Percentiles rank a stretch among this genome's conserved stretches.
These are phyloP conservation scores for Macroventuria anomochaeta DNA, from an alignment of 2,329 filamentous ascomycete species.

Conservation along the genomic window DNA sequence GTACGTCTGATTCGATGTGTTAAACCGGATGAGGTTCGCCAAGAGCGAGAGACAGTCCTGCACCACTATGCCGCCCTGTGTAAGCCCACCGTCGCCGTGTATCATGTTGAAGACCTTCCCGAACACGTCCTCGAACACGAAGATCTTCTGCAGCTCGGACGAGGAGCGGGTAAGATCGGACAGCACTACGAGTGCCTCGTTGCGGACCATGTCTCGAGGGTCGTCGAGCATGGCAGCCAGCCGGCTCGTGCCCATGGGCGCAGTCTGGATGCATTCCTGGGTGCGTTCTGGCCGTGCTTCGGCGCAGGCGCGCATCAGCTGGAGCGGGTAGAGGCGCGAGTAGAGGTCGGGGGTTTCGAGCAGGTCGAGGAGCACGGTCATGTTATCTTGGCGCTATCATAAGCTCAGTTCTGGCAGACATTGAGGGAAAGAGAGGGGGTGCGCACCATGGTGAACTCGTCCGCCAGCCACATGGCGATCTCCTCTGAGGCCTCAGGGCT, in stretches of 20 bases:
- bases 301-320: slow-evolving; percentile 86
- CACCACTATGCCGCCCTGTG: slow-evolving; percentile 82
- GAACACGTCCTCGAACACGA: slow-evolving; percentile 94
- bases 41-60: slow-evolving; percentile 93
- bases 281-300: slow-evolving; percentile 86
- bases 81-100: slow-evolving; percentile 78
- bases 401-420: slow-evolving; percentile 56
- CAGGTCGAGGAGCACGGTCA: slow-evolving; percentile 86
- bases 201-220: slow-evolving; percentile 81
- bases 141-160: slow-evolving; percentile 88
- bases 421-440: slow-evolving; percentile 1
- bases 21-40: slow-evolving; percentile 85
- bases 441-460: slow-evolving; percentile 90
- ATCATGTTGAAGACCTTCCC: slow-evolving; percentile 85
- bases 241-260: slow-evolving; percentile 85
- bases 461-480: slow-evolving; percentile 92
- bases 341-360: slow-evolving; percentile 89
- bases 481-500: slow-evolving; percentile 92
- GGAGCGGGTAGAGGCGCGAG: slow-evolving; percentile 86
- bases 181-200: slow-evolving; percentile 81
- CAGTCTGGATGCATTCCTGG: slow-evolving; percentile 91
- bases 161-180: slow-evolving; percentile 88
- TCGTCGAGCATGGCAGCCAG: slow-evolving; percentile 87
- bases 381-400: slow-evolving; percentile 87
- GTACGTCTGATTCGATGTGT: slow-evolving; percentile 89